Base-by-base conservation (phyloP, 2,329 filamentous ascomycete genomes). In the Fusarium sp. region DNA sequence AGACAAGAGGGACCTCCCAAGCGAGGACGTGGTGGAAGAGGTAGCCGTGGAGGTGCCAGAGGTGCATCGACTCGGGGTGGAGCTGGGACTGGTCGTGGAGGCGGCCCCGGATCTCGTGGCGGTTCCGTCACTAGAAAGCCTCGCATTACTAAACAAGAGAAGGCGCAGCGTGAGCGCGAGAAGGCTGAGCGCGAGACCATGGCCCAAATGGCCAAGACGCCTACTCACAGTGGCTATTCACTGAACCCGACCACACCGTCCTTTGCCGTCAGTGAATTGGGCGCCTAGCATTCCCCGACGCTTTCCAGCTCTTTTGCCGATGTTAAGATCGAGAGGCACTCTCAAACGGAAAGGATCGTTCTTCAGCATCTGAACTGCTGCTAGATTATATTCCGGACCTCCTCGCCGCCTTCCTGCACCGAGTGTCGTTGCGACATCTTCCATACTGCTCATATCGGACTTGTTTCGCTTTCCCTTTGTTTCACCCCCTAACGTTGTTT, bases 91-190 rank as follows among this genome's bases (percentile, higher is more conserved):
- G 82, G 83, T n/a, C 82, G 84, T 51, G 84, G 81, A 24, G 84
- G 84, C 34, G 85, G 85, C 8, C 89, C 91, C 12, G 91, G 91
- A n/a, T 93, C 92, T 38, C 87, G 93, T 44, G 92, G 92, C 54
- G 92, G 92, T 46, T 85, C 88, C 13, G 90, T 91, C 1, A 88
- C 91, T 22, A 87, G 94, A 72, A 97, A 97, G 80, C 93, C 94
- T 54, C 90, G 94, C 44, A 91, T 94, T 72, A 96, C 92, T 41
- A 97, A 97, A 79, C 91, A 92, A 40, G 92, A 95, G 77, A 92
- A 93, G 74, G 91, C 92, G 66, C 88, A 91, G 76, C 90, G 93
- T 80, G 93, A 97, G 75, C 87, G 88, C 46, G 93, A 97, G 79
- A 96, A 96, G 82, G 85, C 90, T 9, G 91, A 94, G 70, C 86